Evolutionary conservation across 331 rosid genomes (phyloP).

Genomic region (Stylosanthes scabra): DNA sequence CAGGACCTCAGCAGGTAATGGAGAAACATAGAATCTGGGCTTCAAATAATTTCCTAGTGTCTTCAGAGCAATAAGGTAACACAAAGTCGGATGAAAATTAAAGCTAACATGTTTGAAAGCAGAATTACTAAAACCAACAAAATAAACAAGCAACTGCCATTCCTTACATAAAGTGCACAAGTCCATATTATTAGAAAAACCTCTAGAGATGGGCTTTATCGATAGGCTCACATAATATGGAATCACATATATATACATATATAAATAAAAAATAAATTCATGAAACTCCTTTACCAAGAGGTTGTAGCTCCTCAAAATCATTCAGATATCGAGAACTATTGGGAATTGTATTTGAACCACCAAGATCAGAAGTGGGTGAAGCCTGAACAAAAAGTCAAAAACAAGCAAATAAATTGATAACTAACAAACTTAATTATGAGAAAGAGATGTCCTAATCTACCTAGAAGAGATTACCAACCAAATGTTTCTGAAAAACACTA

Average conservation of each 20-base stretch:
- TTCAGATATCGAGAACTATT: slow-evolving; percentile 85
- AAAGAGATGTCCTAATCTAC: slow-evolving; percentile 12
- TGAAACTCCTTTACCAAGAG: slow-evolving; percentile 72
- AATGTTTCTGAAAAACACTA: slow-evolving; percentile 63
- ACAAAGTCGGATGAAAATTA: neutral
- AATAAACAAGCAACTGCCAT: slow-evolving; percentile 4
- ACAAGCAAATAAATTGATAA: slow-evolving; percentile 22
- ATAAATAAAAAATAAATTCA: slow-evolving; percentile 28
- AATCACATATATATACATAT: slow-evolving; percentile 8
- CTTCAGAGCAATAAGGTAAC: slow-evolving; percentile 1
- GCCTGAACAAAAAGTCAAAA: slow-evolving; percentile 57
- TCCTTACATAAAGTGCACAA: neutral
- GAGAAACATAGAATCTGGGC: neutral
- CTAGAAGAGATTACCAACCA: slow-evolving; percentile 55
- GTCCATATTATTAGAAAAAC: slow-evolving; percentile 23
- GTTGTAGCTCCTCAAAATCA: slow-evolving; percentile 95
- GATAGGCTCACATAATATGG: neutral
- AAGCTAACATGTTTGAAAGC: slow-evolving; percentile 2
- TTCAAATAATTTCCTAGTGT: slow-evolving; percentile 17
- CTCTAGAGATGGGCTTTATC: neutral
- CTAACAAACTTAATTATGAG: slow-evolving; percentile 22
- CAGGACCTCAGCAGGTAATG: neutral
- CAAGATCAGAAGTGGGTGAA: slow-evolving; percentile 72
- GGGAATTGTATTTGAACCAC: slow-evolving; percentile 60
- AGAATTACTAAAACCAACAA: slow-evolving; percentile 27